A percentile compares a stretch with the other conserved stretches of the same genome.
Evolutionary conservation across 2,329 filamentous ascomycete species (phyloP).

Genomic region (Colletotrichum phormii): DNA sequence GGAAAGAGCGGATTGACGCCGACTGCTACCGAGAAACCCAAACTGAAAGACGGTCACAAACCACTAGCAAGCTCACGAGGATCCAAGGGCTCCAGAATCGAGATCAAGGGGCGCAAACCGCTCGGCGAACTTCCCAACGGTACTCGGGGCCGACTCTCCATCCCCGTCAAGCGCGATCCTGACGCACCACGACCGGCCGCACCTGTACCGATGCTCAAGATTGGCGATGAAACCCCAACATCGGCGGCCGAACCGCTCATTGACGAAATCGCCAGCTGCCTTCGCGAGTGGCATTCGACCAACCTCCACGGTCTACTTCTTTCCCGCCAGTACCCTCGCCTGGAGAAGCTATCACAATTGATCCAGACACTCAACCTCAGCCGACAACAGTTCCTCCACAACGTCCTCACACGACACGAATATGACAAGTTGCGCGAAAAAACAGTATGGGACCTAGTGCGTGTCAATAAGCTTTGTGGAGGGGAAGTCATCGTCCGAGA

Average conservation of each 20-base stretch:
- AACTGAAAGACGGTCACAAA: slow-evolving; percentile 45
- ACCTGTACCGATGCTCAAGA: slow-evolving; percentile 96
- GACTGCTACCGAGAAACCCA: slow-evolving; percentile 51
- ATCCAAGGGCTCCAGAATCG: slow-evolving; percentile 34
- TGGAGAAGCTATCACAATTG: slow-evolving; percentile 85
- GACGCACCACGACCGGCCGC: slow-evolving; percentile 83
- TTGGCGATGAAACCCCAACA: slow-evolving; percentile 95
- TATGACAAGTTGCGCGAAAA: slow-evolving; percentile 84
- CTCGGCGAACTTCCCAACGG: slow-evolving; percentile 53
- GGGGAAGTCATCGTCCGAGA: slow-evolving; percentile 96
- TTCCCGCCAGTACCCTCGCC: slow-evolving; percentile 80
- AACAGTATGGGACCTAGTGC: slow-evolving; percentile 95
- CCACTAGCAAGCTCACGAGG: slow-evolving; percentile 38
- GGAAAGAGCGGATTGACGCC: slow-evolving; percentile 65
- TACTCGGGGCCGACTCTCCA: slow-evolving; percentile 55
- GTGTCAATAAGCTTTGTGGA: slow-evolving; percentile 92
- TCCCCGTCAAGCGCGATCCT: slow-evolving; percentile 69
- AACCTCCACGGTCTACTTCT: slow-evolving; percentile 94
- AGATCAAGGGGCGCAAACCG: slow-evolving; percentile 37
- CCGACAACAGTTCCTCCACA: slow-evolving; percentile 90
- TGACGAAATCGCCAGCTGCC: slow-evolving; percentile 95
- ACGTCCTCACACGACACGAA: slow-evolving; percentile 90
- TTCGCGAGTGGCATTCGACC: slow-evolving; percentile 98
- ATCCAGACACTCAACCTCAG: slow-evolving; percentile 87
- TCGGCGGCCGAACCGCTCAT: slow-evolving; percentile 91